These are phyloP conservation scores for Euryodendron excelsum DNA, from an alignment of 148 eudicot genomes.

Conservation along the genomic window DNA sequence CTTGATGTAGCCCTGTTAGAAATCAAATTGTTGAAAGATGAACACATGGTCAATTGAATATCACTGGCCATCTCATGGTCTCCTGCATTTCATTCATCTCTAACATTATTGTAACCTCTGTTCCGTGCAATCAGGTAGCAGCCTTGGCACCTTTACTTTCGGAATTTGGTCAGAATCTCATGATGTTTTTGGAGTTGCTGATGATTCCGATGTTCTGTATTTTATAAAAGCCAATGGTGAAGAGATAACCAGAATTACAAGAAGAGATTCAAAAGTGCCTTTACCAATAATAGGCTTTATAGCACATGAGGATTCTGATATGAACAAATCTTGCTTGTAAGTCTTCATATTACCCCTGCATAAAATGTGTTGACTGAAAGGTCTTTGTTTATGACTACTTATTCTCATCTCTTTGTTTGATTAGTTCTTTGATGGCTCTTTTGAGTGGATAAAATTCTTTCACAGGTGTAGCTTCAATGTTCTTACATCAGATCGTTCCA, in stretches of 20 bases:
- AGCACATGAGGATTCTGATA: constrained; percentile 45
- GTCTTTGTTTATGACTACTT: not conserved
- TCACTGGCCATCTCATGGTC: not conserved
- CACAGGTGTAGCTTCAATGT: constrained; percentile 80
- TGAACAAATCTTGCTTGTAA: constrained; percentile 65
- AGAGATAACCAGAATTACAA: constrained; percentile 71
- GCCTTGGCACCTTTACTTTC: constrained; percentile 40
- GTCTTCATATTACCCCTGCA: constrained; percentile 25
- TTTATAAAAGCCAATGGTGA: constrained; percentile 89
- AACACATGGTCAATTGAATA: not conserved
- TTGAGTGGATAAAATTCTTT: constrained; percentile 18
- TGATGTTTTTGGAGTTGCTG: constrained; percentile 74
- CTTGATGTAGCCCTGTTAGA: not conserved
- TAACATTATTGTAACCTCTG: not conserved
- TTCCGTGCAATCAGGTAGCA: constrained; percentile 47
- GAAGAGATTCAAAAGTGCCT: constrained; percentile 53
- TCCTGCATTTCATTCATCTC: constrained; percentile 6
- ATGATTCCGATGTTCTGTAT: constrained; percentile 64
- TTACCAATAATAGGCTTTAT: constrained; percentile 64
- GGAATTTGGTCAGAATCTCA: constrained; percentile 97
- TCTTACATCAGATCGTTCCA: constrained; percentile 74
- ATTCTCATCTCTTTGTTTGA: not conserved
- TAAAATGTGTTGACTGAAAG: not conserved
- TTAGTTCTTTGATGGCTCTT: not conserved
- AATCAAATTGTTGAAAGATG: not conserved